A percentile compares a stretch with the other conserved stretches of the same genome.
These are phyloP conservation scores for Solanum commersonii DNA, from an alignment of 257 asterid species.

Conservation along the genomic window DNA sequence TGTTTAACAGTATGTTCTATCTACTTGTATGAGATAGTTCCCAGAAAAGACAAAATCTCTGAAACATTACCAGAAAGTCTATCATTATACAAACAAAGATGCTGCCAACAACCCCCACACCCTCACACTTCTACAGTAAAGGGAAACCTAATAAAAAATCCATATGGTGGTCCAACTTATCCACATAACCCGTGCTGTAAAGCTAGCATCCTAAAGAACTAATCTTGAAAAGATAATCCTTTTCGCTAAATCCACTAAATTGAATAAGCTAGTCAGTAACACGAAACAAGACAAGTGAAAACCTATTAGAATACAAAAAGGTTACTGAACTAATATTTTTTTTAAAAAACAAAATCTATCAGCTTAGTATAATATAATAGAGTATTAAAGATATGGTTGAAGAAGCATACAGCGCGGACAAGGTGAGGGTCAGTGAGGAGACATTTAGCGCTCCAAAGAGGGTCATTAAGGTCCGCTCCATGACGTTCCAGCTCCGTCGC, in stretches of 20 bases:
- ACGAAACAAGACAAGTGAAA: neutral
- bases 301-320: neutral
- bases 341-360: neutral
- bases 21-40: neutral
- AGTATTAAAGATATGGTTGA: neutral
- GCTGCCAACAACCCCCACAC: no score
- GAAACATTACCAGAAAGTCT: neutral
- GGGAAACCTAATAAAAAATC: neutral
- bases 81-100: neutral
- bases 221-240: neutral
- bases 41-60: neutral
- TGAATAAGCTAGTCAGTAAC: neutral
- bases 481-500: conserved; percentile 90
- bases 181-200: neutral
- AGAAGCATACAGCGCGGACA: conserved; percentile 43
- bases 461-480: conserved; percentile 81
- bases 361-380: neutral
- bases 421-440: conserved; percentile 75
- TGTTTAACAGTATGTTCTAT: neutral
- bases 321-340: neutral
- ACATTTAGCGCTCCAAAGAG: conserved; percentile 94
- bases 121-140: neutral
- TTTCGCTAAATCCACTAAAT: neutral
- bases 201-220: neutral
- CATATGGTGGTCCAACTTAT: neutral